Conservation (phyloP, 257 asterid genomes). For the Mitragyna speciosa region DNA sequence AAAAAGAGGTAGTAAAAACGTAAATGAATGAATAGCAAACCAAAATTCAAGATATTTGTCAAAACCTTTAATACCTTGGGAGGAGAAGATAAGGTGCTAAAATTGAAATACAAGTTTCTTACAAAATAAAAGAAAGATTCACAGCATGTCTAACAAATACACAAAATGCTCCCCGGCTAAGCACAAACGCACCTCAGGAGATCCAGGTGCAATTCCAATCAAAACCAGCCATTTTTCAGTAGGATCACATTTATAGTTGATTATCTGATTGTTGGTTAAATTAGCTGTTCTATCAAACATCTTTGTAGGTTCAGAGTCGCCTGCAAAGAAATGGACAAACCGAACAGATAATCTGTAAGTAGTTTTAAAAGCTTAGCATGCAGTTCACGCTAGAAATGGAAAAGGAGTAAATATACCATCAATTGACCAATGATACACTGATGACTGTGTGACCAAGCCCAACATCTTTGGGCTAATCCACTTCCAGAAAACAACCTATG, state of each 20-base stretch:
- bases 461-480: conserved; percentile 91
- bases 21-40: neutral
- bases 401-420: conserved; percentile 51
- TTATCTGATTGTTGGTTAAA: conserved; percentile 85
- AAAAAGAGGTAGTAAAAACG: neutral
- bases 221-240: conserved; percentile 98
- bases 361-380: neutral
- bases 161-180: neutral
- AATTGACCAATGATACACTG: conserved; percentile 94
- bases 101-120: neutral
- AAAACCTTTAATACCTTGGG: neutral
- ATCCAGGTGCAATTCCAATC: conserved; percentile 97
- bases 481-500: conserved; percentile 96
- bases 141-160: neutral
- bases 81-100: neutral
- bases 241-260: conserved; percentile 93
- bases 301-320: conserved; percentile 92
- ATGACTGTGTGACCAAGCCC: conserved; percentile 90
- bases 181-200: conserved; percentile 66
- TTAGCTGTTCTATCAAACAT: conserved; percentile 96
- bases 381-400: conserved; percentile 4
- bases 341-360: neutral
- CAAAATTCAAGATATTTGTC: neutral
- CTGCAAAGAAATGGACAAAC: conserved; percentile 38
- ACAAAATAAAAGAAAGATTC: neutral